A percentile compares a stretch with the other conserved stretches of the same genome.
These are phyloP conservation scores for Alternaria sp. DNA, from an alignment of 2,329 filamentous ascomycete genomes.

Conservation along the genomic window DNA sequence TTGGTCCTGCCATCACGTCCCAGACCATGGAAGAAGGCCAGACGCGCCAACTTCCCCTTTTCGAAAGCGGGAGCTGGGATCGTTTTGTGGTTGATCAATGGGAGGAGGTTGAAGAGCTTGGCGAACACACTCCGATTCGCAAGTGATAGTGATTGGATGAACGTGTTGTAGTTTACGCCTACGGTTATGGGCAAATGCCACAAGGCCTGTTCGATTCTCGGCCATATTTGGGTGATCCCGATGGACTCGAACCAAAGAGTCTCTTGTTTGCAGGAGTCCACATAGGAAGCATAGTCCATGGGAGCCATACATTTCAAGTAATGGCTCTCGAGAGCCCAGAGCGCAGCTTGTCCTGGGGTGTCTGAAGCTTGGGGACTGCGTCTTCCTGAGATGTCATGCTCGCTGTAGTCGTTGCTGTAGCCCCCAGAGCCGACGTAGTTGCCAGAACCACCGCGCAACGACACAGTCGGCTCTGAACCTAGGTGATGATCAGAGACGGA, in stretches of 20 bases:
- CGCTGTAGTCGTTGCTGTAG: not conserved
- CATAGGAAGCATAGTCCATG: not conserved
- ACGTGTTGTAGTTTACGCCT: not conserved
- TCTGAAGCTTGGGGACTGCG: not conserved
- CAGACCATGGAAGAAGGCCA: not conserved
- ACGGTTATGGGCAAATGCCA: not conserved
- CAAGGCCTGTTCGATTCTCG: not conserved
- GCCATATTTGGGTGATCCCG: not conserved
- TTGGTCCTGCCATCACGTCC: not conserved
- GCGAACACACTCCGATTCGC: not conserved
- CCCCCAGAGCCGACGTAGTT: not conserved
- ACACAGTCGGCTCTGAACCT: not conserved
- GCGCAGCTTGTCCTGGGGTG: not conserved
- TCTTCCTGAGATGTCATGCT: not conserved
- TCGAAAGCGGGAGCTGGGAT: not conserved
- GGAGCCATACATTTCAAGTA: not conserved
- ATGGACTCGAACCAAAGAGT: not conserved
- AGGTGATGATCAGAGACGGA: not conserved
- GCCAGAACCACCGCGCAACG: conserved; percentile 23
- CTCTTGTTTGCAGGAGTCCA: not conserved
- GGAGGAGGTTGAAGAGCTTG: not conserved
- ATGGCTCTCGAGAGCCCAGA: not conserved
- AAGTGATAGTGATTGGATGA: not conserved
- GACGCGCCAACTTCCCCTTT: not conserved
- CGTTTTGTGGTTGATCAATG: not conserved